These are phyloP conservation scores for Fragaria iinumae DNA, from an alignment of 306 rosid genomes.

Conservation along the genomic window DNA sequence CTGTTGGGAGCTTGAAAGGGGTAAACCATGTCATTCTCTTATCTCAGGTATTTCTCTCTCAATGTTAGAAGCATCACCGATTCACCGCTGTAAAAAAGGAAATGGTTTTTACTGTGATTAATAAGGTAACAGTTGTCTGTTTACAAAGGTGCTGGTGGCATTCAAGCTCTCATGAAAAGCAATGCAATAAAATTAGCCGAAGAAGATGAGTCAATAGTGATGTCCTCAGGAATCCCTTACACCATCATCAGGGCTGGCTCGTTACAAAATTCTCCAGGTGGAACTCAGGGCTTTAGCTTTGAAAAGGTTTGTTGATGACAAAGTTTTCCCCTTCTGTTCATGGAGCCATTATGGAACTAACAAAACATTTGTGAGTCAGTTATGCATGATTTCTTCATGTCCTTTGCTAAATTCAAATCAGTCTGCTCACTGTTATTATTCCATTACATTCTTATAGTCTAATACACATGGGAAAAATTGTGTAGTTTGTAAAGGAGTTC, in stretches of 20 bases:
- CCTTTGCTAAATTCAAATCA: not conserved
- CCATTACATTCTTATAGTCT: not conserved
- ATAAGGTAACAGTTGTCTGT: slow-evolving; percentile 88
- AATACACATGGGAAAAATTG: not conserved
- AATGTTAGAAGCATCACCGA: not conserved
- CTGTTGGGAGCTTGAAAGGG: slow-evolving; percentile 61
- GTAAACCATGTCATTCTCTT: slow-evolving; percentile 72
- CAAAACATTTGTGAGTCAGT: not conserved
- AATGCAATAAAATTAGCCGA: slow-evolving; percentile 69
- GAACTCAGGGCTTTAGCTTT: slow-evolving; percentile 81
- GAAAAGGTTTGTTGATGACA: slow-evolving; percentile 43
- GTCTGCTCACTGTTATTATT: not conserved
- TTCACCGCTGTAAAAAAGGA: not conserved
- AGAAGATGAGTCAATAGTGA: slow-evolving; percentile 68
- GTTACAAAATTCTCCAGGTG: slow-evolving; percentile 69
- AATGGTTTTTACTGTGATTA: slow-evolving; percentile 37
- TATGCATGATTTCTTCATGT: not conserved
- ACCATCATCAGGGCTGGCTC: slow-evolving; percentile 68
- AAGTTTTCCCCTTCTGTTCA: not conserved
- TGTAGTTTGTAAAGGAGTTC: not conserved
- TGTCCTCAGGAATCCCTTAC: slow-evolving; percentile 69
- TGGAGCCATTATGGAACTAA: not conserved
- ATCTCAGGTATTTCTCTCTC: slow-evolving; percentile 64
- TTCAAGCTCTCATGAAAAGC: slow-evolving; percentile 71
- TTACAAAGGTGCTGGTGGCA: slow-evolving; percentile 68